phyloP scores from a whole-genome alignment of 345 rosid genomes.

The Microcos paniculata region DNA sequence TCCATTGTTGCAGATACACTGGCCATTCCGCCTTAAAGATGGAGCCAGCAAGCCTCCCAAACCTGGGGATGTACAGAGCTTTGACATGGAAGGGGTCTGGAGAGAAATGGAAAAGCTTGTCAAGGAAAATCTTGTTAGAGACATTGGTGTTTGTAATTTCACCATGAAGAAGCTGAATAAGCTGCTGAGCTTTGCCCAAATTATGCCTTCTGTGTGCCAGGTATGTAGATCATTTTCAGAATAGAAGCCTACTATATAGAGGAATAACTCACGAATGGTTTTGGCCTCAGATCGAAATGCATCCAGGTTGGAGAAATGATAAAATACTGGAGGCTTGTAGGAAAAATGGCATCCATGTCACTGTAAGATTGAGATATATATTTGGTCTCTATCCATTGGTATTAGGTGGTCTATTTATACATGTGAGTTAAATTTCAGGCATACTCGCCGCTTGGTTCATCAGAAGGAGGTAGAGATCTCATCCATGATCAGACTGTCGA shows the following conservation, averaged over 20 bases:
- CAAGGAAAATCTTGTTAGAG: conserved; percentile 39
- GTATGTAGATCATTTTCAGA: conserved; percentile 3
- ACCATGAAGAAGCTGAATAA: conserved; percentile 47
- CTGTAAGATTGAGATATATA: conserved; percentile 18
- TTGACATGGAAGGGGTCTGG: conserved; percentile 65
- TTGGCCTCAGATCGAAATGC: conserved; percentile 58
- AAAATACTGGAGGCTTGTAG: conserved; percentile 45
- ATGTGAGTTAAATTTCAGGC: conserved; percentile 28
- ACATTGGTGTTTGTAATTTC: conserved; percentile 52
- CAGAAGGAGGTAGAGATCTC: conserved; percentile 49
- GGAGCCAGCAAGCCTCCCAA: conserved; percentile 50
- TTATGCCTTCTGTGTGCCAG: conserved; percentile 50
- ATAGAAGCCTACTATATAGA: neutral
- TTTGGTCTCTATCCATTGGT: neutral
- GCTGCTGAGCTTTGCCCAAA: conserved; percentile 35
- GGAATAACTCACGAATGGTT: neutral
- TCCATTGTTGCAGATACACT: conserved; percentile 41
- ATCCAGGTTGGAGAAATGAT: conserved; percentile 71
- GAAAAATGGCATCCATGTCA: conserved; percentile 48
- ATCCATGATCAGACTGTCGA: conserved; percentile 45
- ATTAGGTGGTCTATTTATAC: neutral
- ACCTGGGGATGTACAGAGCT: conserved; percentile 41
- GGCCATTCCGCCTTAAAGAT: conserved; percentile 55
- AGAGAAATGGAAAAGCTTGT: conserved; percentile 61
- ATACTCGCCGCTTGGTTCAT: conserved; percentile 54